These are phyloP conservation scores for Schizothecium vesticola DNA, from an alignment of 495 filamentous ascomycete genomes.

Conservation along the genomic window DNA sequence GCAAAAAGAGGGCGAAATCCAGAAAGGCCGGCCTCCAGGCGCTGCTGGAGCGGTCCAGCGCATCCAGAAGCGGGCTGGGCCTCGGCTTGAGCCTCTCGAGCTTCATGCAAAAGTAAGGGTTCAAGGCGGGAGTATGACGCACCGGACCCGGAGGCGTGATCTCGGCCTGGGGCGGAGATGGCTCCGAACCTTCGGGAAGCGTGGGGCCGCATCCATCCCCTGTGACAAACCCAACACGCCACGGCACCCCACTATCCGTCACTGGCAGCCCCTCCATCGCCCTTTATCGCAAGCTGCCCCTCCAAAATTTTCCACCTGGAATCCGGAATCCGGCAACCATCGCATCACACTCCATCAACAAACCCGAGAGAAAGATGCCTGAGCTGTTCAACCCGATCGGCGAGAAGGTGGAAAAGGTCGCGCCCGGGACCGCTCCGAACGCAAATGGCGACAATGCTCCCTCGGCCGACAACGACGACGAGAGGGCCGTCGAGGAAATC, in stretches of 20 bases:
- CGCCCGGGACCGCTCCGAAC: conserved; percentile 21
- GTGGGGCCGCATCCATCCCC: conserved; percentile 12
- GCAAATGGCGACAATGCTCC: conserved; percentile 14
- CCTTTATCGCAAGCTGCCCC: conserved; percentile 27
- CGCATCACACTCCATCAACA: neutral
- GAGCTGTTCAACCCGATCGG: conserved; percentile 52
- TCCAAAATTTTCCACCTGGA: conserved; percentile 34
- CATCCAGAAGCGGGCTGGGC: conserved; percentile 26
- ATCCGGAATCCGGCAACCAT: neutral
- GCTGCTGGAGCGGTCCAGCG: conserved; percentile 40
- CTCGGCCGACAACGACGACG: conserved; percentile 38
- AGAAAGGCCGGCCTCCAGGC: conserved; percentile 51
- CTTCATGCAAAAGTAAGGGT: conserved; percentile 43
- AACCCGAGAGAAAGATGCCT: conserved; percentile 22
- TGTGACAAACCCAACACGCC: conserved; percentile 27
- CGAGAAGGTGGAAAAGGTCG: conserved; percentile 46
- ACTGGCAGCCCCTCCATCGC: conserved; percentile 12
- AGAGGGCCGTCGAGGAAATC: conserved; percentile 56
- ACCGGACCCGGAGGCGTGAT: neutral
- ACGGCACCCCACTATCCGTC: conserved; percentile 16
- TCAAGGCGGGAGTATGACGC: neutral
- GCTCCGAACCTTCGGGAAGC: conserved; percentile 21
- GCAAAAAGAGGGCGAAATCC: conserved; percentile 50
- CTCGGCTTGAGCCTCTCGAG: conserved; percentile 47
- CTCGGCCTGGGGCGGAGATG: neutral